These are phyloP conservation scores for Warburgia ugandensis DNA, from an alignment of 164 flowering plant species.

Conservation along the genomic window DNA sequence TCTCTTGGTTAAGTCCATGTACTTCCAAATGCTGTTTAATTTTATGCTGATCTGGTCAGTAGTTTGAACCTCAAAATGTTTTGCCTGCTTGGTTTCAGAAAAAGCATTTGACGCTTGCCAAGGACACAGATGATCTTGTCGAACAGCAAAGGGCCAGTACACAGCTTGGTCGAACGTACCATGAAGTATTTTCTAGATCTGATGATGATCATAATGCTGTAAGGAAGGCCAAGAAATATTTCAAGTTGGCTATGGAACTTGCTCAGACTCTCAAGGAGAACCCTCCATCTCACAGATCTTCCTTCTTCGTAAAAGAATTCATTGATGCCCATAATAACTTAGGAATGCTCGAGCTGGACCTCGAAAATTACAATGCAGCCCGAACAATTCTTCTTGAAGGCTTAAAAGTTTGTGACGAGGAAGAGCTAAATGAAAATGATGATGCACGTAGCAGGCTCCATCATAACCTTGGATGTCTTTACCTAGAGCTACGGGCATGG, in stretches of 20 bases:
- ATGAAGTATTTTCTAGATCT: slow-evolving; percentile 61
- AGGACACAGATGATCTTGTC: slow-evolving; percentile 51
- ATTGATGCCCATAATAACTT: slow-evolving; percentile 89
- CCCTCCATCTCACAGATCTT: slow-evolving; percentile 24
- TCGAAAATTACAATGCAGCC: slow-evolving; percentile 80
- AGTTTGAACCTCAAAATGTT: too few relatives aligned
- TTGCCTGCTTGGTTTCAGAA: slow-evolving; percentile 35
- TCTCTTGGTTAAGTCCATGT: too few relatives aligned
- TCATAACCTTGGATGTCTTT: slow-evolving; percentile 84
- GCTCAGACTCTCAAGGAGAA: slow-evolving; percentile 58
- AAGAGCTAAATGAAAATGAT: slow-evolving; percentile 68
- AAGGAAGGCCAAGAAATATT: slow-evolving; percentile 80
- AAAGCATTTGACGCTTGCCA: slow-evolving; percentile 84
- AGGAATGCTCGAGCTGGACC: slow-evolving; percentile 93
- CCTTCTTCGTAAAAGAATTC: slow-evolving; percentile 64
- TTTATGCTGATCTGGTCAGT: too few relatives aligned
- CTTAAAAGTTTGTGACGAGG: slow-evolving; percentile 76
- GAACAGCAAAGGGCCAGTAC: slow-evolving; percentile 97
- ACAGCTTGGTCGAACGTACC: slow-evolving; percentile 93
- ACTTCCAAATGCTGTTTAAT: too few relatives aligned
- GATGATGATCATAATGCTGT: slow-evolving; percentile 58
- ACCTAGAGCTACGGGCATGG: slow-evolving; percentile 72
- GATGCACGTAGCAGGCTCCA: slow-evolving; percentile 85
- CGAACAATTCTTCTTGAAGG: slow-evolving; percentile 52
- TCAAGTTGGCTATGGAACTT: slow-evolving; percentile 68